Conservation (phyloP, 2,329 filamentous ascomycete genomes). For the Aquanectria penicillioides region DNA sequence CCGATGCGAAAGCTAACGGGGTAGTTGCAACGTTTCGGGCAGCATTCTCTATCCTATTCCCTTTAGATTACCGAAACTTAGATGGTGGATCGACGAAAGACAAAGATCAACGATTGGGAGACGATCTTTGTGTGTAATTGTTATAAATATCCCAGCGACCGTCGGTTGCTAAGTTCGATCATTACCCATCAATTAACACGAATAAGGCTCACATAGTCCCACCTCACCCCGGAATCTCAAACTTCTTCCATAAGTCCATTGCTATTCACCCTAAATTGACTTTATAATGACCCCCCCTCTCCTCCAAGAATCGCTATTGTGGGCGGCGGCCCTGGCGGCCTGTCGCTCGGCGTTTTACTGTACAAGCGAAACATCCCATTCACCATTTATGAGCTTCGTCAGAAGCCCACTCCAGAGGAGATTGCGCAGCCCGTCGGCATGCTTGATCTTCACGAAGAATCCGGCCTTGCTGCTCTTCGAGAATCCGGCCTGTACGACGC, state of each 20-base stretch:
- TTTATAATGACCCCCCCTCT: not conserved
- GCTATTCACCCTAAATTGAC: not conserved
- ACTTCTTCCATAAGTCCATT: not conserved
- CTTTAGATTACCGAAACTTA: too few relatives aligned
- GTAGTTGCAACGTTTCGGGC: too few relatives aligned
- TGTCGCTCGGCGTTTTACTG: slow-evolving; percentile 59
- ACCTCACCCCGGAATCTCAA: too few relatives aligned
- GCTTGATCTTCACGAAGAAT: slow-evolving; percentile 61
- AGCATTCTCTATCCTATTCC: too few relatives aligned
- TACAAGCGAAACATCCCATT: slow-evolving; percentile 53
- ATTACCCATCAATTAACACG: too few relatives aligned
- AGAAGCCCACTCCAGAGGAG: slow-evolving; percentile 38
- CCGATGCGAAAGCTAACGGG: too few relatives aligned
- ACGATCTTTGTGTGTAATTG: too few relatives aligned
- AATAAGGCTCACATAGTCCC: too few relatives aligned
- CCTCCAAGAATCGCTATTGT: slow-evolving; percentile 54
- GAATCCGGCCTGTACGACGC: slow-evolving; percentile 58
- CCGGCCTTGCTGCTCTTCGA: slow-evolving; percentile 59
- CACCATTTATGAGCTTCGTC: slow-evolving; percentile 56
- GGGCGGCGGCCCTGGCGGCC: slow-evolving; percentile 55
- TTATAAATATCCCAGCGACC: too few relatives aligned
- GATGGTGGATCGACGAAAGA: too few relatives aligned
- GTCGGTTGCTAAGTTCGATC: too few relatives aligned
- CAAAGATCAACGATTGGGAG: too few relatives aligned
- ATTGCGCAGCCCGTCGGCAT: slow-evolving; percentile 54